Conservation (phyloP, 2,329 filamentous ascomycete species). For the Talaromyces rugulosus region DNA sequence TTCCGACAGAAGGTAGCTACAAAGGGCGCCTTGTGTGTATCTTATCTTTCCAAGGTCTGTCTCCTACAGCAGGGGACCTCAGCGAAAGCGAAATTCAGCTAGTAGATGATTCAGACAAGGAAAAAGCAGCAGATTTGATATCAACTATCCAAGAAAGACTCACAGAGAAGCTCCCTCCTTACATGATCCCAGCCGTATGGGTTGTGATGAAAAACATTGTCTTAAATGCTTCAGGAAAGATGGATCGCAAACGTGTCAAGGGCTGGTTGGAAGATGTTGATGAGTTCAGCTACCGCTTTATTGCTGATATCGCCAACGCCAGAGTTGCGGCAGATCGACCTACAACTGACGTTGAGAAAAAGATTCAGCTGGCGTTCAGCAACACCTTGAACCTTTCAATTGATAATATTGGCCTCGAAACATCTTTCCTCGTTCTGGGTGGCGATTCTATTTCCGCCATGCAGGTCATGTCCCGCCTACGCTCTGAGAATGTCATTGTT, state of each 20-base stretch:
- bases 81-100: not conserved
- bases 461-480: conserved; percentile 36
- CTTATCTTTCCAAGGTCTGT: not conserved
- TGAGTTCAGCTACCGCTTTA: not conserved
- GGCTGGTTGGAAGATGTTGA: not conserved
- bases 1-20: not conserved
- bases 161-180: not conserved
- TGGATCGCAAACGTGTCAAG: conserved; percentile 2
- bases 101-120: not conserved
- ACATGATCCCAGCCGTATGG: conserved; percentile 6
- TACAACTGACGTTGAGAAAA: not conserved
- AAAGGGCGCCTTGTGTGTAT: not conserved
- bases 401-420: conserved; percentile 16
- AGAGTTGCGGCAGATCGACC: not conserved
- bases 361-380: not conserved
- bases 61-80: not conserved
- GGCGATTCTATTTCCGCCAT: conserved; percentile 43
- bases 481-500: conserved; percentile 31
- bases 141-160: not conserved
- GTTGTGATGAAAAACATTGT: not conserved
- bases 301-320: not conserved
- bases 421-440: conserved; percentile 34
- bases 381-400: conserved; percentile 14
- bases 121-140: not conserved
- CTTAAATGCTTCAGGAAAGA: not conserved